Conservation (phyloP, 2,329 filamentous ascomycete species). For the Xylariomycetidae sp. region DNA sequence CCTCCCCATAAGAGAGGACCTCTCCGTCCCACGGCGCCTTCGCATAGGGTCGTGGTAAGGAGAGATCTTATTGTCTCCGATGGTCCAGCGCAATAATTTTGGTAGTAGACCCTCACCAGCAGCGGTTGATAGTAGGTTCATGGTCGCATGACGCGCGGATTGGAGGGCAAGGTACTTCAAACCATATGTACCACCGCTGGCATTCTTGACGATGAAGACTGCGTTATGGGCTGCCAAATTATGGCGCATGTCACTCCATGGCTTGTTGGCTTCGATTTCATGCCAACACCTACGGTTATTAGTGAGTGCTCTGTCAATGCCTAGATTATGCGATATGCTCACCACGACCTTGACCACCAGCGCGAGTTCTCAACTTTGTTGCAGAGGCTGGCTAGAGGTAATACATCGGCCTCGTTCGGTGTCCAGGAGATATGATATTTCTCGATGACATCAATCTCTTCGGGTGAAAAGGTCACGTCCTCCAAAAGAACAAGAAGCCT, state of each 20-base stretch:
- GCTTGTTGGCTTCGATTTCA: constrained; percentile 5
- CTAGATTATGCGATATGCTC: neutral
- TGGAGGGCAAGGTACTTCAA: neutral
- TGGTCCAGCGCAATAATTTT: neutral
- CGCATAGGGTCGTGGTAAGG: constrained; percentile 1
- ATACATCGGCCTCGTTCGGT: neutral
- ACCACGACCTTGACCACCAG: constrained; percentile 7
- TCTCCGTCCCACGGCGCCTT: neutral
- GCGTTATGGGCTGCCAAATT: neutral
- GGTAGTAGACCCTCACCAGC: neutral
- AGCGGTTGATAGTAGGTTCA: neutral
- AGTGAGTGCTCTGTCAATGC: constrained; percentile 1
- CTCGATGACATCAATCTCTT: neutral
- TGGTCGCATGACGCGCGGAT: neutral
- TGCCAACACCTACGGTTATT: constrained; percentile 9
- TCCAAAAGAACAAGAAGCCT: constrained; percentile 4
- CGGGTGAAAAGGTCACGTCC: neutral
- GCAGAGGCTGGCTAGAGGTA: neutral
- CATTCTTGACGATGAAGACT: neutral
- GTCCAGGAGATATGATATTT: neutral
- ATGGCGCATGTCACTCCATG: constrained; percentile 4
- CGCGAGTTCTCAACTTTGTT: constrained; percentile 4
- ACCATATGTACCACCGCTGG: constrained; percentile 1
- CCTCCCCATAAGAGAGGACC: constrained; percentile 1
- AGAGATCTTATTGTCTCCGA: neutral